These are phyloP conservation scores for Eudorina sp. DNA, from an alignment of 139 green algal species.

Conservation along the genomic window DNA sequence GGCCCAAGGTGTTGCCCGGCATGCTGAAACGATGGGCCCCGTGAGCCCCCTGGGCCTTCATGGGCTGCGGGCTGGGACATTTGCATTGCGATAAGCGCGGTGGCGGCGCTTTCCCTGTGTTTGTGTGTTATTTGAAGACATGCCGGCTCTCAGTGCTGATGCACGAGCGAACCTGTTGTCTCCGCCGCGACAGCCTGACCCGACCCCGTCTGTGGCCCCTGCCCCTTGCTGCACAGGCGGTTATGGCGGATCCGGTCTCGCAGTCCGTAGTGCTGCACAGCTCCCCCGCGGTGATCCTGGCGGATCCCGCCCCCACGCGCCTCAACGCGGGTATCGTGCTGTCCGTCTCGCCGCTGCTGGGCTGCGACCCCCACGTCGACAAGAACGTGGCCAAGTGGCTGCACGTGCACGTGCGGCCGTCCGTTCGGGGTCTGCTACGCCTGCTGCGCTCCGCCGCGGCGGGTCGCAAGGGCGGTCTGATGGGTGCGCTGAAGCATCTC, in stretches of 20 bases:
- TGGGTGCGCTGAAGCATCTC: conserved; percentile 70
- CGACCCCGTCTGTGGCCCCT: neutral
- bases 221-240: neutral
- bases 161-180: too few species aligned
- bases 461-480: conserved; percentile 60
- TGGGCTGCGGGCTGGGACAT: too few species aligned
- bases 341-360: conserved; percentile 84
- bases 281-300: conserved; percentile 77
- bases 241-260: conserved; percentile 1
- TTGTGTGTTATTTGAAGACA: too few species aligned
- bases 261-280: conserved; percentile 49
- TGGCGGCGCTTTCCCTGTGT: too few species aligned
- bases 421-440: conserved; percentile 74
- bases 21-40: too few species aligned
- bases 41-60: too few species aligned
- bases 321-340: conserved; percentile 76
- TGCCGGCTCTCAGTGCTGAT: too few species aligned
- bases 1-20: too few species aligned
- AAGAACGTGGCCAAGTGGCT: conserved; percentile 78
- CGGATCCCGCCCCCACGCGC: conserved; percentile 63
- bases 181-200: neutral
- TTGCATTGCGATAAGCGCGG: too few species aligned
- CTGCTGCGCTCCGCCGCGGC: conserved; percentile 52
- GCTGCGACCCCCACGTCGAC: conserved; percentile 70
- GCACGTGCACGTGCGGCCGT: conserved; percentile 85